These are phyloP conservation scores for Orbilia ellipsospora DNA, from an alignment of 2,329 filamentous ascomycete species.

Conservation along the genomic window DNA sequence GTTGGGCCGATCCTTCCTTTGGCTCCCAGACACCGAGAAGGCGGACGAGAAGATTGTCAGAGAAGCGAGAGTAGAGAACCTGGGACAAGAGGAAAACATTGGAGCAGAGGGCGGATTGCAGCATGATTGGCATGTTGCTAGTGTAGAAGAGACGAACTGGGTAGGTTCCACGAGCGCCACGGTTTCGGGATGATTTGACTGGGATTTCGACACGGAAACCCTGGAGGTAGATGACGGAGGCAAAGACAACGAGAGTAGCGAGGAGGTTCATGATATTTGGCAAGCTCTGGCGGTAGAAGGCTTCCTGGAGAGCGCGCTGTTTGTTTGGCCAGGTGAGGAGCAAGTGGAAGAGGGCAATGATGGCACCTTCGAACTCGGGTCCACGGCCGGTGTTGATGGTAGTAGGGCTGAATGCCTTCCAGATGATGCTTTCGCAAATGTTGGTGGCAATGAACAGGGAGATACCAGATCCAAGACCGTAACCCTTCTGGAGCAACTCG, in stretches of 20 bases:
- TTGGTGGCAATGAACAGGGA: constrained; percentile 99
- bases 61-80: constrained; percentile 99
- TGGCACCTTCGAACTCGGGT: constrained; percentile 97
- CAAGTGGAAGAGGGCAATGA: constrained; percentile 97
- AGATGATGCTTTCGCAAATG: constrained; percentile 99
- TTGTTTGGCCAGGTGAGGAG: constrained; percentile 99
- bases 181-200: constrained; percentile 98
- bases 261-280: constrained; percentile 99
- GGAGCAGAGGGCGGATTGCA: constrained; percentile 97
- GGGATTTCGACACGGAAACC: constrained; percentile 99
- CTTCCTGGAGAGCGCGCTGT: constrained; percentile 96
- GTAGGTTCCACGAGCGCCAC: constrained; percentile 92
- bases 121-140: constrained; percentile 99
- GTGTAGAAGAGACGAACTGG: constrained; percentile 99
- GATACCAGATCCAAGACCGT: constrained; percentile 97
- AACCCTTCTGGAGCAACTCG: constrained; percentile 99
- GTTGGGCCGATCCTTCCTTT: constrained; percentile 93
- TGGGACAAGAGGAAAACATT: constrained; percentile 99
- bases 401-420: constrained; percentile 99
- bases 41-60: constrained; percentile 96
- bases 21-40: constrained; percentile 99
- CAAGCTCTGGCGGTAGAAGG: constrained; percentile 99
- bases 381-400: constrained; percentile 99
- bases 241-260: constrained; percentile 91
- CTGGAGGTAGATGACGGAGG: constrained; percentile 98